These are phyloP conservation scores for Lathyrus oleraceus DNA, from an alignment of 306 rosid species.

Conservation along the genomic window DNA sequence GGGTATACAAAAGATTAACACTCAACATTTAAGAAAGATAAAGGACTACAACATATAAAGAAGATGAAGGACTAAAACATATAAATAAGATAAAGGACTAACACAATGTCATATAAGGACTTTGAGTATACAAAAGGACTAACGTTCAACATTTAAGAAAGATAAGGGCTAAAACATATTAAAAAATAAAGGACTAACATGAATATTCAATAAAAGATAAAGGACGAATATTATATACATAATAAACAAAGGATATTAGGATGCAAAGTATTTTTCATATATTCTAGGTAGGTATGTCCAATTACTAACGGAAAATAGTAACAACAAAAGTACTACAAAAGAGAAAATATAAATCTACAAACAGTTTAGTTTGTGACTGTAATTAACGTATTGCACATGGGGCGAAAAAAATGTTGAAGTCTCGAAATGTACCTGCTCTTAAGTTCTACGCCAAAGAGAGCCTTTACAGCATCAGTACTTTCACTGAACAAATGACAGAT, in stretches of 20 bases:
- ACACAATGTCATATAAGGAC: too few relatives aligned
- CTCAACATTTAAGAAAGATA: too few relatives aligned
- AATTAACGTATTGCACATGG: background rate
- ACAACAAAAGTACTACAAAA: slow-evolving; percentile 7
- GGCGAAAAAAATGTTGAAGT: slow-evolving; percentile 13
- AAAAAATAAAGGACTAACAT: too few relatives aligned
- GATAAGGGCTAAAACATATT: too few relatives aligned
- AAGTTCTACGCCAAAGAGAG: slow-evolving; percentile 80
- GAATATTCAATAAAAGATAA: too few relatives aligned
- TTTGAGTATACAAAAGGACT: too few relatives aligned
- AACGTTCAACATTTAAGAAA: too few relatives aligned
- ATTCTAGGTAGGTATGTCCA: background rate
- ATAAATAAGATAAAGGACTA: too few relatives aligned
- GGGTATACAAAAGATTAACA: too few relatives aligned
- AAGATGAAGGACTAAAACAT: too few relatives aligned
- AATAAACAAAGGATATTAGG: background rate
- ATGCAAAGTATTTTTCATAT: background rate
- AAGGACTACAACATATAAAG: too few relatives aligned
- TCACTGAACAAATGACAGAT: slow-evolving; percentile 60
- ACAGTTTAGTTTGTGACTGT: background rate
- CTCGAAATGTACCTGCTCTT: slow-evolving; percentile 65
- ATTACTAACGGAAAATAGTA: slow-evolving; percentile 18
- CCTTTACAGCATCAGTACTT: slow-evolving; percentile 72
- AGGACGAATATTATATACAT: too few relatives aligned
- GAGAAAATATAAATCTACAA: background rate